Conservation (phyloP, 352 stramenopile genomes). For the Phytophthora fragariae region DNA sequence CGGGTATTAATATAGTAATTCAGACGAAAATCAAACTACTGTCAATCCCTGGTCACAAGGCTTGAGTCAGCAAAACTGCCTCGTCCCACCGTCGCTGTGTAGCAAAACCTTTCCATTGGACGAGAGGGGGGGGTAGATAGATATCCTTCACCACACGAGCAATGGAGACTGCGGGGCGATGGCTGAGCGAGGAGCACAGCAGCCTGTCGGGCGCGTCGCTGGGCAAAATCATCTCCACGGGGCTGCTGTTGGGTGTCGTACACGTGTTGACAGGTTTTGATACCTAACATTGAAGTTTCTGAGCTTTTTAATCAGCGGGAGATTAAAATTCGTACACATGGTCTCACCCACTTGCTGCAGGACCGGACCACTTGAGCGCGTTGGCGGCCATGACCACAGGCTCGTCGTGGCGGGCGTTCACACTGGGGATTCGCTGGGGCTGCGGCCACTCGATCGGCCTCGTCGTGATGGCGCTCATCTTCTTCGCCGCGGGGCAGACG, state of each 20-base stretch:
- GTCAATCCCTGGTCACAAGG: no score
- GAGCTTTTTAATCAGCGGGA: slow-evolving; percentile 8
- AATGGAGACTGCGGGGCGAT: slow-evolving; percentile 31
- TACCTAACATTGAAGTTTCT: not conserved
- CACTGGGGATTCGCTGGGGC: slow-evolving; percentile 91
- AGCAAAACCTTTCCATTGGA: no score
- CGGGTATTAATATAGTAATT: no score
- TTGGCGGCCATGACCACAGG: slow-evolving; percentile 87
- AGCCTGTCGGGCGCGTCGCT: slow-evolving; percentile 45
- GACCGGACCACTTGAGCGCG: slow-evolving; percentile 91
- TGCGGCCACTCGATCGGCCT: slow-evolving; percentile 91
- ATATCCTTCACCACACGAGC: not conserved
- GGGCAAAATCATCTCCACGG: slow-evolving; percentile 56
- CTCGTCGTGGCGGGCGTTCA: slow-evolving; percentile 84
- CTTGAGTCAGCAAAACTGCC: no score
- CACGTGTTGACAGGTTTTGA: slow-evolving; percentile 64
- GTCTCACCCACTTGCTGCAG: slow-evolving; percentile 17
- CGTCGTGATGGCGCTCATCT: slow-evolving; percentile 85
- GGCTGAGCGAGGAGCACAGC: slow-evolving; percentile 37
- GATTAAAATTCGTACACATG: slow-evolving; percentile 23
- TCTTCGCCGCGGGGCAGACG: slow-evolving; percentile 69
- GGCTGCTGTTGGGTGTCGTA: slow-evolving; percentile 52
- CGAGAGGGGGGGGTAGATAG: no score
- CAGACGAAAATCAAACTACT: no score
- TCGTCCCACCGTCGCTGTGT: no score